Conservation (phyloP, 2,329 filamentous ascomycete genomes). For the Diaporthe humulicola region DNA sequence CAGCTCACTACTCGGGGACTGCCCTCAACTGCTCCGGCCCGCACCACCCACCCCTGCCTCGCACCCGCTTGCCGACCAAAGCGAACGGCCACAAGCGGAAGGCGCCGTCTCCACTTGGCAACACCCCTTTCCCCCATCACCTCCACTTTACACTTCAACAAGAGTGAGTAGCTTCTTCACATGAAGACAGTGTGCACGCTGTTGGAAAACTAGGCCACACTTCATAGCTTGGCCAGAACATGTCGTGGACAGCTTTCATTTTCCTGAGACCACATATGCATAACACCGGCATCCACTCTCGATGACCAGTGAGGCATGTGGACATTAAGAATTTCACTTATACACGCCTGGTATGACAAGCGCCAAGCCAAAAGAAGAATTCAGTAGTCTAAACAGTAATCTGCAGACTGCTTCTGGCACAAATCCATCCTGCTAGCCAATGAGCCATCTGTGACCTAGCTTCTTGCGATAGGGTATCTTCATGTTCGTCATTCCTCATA, state of each 20-base stretch:
- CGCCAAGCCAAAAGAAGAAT: neutral
- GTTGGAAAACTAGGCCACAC: neutral
- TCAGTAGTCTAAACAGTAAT: neutral
- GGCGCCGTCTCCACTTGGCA: slow-evolving; percentile 1
- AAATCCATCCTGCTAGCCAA: neutral
- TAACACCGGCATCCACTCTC: neutral
- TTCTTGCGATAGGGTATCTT: neutral
- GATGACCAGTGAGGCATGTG: neutral
- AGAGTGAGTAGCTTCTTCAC: neutral
- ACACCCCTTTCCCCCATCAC: neutral
- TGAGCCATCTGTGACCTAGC: neutral
- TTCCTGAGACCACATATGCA: neutral
- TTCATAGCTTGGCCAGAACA: neutral
- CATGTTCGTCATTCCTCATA: slow-evolving; percentile 35
- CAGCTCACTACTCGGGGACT: neutral
- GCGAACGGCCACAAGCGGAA: slow-evolving; percentile 5
- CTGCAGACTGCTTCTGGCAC: neutral
- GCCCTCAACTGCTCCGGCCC: slow-evolving; percentile 8
- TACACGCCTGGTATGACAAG: neutral
- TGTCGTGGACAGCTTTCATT: neutral
- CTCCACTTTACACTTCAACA: neutral
- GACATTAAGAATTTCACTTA: neutral
- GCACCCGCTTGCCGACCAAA: neutral
- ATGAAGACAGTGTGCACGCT: neutral
- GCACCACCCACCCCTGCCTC: slow-evolving; percentile 10